These are phyloP conservation scores for Coleophoma crateriformis DNA, from an alignment of 2,329 filamentous ascomycete species.

Conservation along the genomic window DNA sequence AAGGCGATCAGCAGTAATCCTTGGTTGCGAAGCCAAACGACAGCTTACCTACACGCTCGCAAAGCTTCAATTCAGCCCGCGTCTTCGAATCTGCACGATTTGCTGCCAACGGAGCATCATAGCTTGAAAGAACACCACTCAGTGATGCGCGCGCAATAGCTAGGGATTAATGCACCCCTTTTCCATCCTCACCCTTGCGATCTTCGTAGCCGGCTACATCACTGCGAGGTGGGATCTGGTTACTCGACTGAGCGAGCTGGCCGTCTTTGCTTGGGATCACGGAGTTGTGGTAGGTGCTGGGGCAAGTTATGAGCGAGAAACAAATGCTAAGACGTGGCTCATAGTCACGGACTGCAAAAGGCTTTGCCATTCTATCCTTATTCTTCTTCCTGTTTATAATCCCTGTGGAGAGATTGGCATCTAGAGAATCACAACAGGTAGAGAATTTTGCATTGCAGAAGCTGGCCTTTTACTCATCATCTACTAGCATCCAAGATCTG, in stretches of 20 bases:
- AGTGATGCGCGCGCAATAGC: constrained; percentile 24
- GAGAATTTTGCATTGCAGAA: constrained; percentile 25
- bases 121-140: constrained; percentile 1
- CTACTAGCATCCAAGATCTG: constrained; percentile 72
- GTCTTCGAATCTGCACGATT: no score
- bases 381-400: constrained; percentile 82
- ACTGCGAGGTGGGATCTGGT: constrained; percentile 99
- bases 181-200: constrained; percentile 89
- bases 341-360: constrained; percentile 79
- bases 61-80: no score
- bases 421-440: constrained; percentile 76
- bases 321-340: constrained; percentile 7
- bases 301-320: constrained; percentile 6
- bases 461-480: constrained; percentile 15
- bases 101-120: no score
- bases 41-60: no score
- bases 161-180: constrained; percentile 81
- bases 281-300: constrained; percentile 74
- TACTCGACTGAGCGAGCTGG: constrained; percentile 92
- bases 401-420: constrained; percentile 77
- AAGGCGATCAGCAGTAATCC: no score
- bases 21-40: no score
- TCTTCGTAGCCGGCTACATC: constrained; percentile 99
- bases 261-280: constrained; percentile 97
- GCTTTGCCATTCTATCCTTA: constrained; percentile 74